Evolutionary conservation across 2,329 filamentous ascomycete genomes (phyloP), one percentile per base, ranked within the genome.

Genomic region (Penicillium sp.): DNA sequence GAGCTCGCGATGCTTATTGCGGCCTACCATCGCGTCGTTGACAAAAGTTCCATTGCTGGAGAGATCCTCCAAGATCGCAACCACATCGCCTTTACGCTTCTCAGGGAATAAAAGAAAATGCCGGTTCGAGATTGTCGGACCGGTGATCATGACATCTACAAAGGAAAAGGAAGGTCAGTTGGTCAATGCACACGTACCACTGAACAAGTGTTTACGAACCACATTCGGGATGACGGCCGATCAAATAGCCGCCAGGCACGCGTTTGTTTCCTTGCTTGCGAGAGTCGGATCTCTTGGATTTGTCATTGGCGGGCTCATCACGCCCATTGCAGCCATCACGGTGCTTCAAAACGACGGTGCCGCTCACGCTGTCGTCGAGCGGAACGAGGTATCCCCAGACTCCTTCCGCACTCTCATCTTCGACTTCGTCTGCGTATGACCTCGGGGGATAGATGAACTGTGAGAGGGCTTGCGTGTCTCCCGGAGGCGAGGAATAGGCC

Each of bases 11-110:
- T 92, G 85, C 75, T 96, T 92, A 75, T 99, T 99, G 53, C 94
- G 89, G 24, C 95, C 95, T 24, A 99, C 86, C 33, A 96, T 84
- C 16, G 88, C 89, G 68, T 97, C 92, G 70, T 98, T 98, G 68
- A 99, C 89, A 72, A 93, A 99, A 0, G 96, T 99, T 52, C 95
- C 95, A 73, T 99, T 99, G 72, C 88, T 95, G 6, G 95, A 99
- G 19, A 98, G 79, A 74, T 99, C 95, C 74, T 99, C 93, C 5
- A 99, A 77, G 13, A 98, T 85, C 9, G 92, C 94, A 43, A 87
- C 77, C 0, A 81, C 72, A 61, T 82, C 81, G 36, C 86, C 84
- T 52, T 80, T 78, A 62, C 81, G 83, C 64, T 83, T 86, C 71
- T 88, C 84, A 51, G 80, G 73, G 65, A 82, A 80, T 54, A 83